Base-by-base conservation (phyloP, 306 rosid species). In the Vigna radiata region DNA sequence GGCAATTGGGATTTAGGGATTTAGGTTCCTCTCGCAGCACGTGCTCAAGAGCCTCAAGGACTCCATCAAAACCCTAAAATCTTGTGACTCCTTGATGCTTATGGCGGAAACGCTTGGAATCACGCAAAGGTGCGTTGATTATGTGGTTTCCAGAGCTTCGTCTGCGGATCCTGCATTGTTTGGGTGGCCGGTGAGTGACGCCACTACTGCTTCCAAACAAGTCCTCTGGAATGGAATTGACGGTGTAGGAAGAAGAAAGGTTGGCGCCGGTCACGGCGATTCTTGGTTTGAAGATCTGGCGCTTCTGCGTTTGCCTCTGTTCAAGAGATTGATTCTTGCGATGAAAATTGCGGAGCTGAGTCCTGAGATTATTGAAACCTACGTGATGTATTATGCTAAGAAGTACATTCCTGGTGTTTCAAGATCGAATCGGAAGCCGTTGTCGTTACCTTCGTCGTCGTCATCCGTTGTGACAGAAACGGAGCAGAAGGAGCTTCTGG, bases 201-300 rank as follows among this genome's bases (percentile, higher is more conserved):
- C 36, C 2, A 47, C 75, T 39, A 73, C 93, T 23, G 76, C 83
- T 23, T 80, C 97, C 47, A 90, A 86, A 73, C 89, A 88, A 84
- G 73, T 84, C 64, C 65, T 88, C 4, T 90, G 96, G 96, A 89
- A 90, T 27, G 95, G 91, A 60, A 84, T 92, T 49, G 93, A 90
- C 39, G 48, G 85, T 0, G 80, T 87, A 2, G 88, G 90, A 16
- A 60, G 89, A 67, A 89, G 89, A 62, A 92, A 84, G 54, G 85
- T 27, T 49, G 50, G 4, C 8, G 21, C 52, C 12, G 71, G 53
- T 16, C 12, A n/a, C 10, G 85, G 87, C 6, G 90, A 87, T 2
- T 86, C 94, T 1, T 96, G 97, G 99, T 69, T 91, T 6, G 99
- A 96, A 65, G 97, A 96, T 73, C 76, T 96, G 18, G 89, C 88